Base-by-base conservation (phyloP, 768 basidiomycete species). In the Tricholoma saponaceum region DNA sequence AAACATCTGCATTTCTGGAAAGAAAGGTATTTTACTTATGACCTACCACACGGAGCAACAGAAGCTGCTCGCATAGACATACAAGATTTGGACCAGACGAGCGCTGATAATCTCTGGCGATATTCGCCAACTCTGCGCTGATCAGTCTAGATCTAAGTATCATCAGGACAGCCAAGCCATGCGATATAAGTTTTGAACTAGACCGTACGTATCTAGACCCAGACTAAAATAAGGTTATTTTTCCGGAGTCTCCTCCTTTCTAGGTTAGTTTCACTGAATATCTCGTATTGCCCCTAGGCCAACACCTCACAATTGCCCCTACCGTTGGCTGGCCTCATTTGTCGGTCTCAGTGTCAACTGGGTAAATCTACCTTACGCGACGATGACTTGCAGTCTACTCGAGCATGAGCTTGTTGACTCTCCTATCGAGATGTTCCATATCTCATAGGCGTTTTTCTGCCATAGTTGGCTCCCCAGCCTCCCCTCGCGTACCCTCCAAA, bases 101-200 rank as follows among this genome's bases (percentile, higher is more conserved):
- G 16, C n/a, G 49, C 46, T 37, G 55, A 56, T 51, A 23, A 23
- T n/a, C 22, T 51, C 18, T 56, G 55, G 55, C 22, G 35, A 14
- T 32, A 35, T 13, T 56, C 55, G 39, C 46, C 46, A 25, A 26
- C 12, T 9, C 32, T 56, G 3, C 12, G 46, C 25, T 33, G 23
- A 28, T 28, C 49, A 7, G 20, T 28, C 7, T 56, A 49, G 55
- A 23, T n/a, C n/a, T n/a, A n/a, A n/a, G n/a, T n/a, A n/a, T n/a
- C n/a, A n/a, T n/a, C n/a, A n/a, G 22, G 14, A 16, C 22, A 35
- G 12, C 55, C 55, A 9, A 22, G 14, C 9, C 55, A 56, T 28
- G 49, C 41, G 30, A n/a, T n/a, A n/a, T n/a, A n/a, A n/a, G n/a
- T n/a, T n/a, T n/a, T n/a, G n/a, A n/a, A n/a, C n/a, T n/a, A n/a